Conservation (phyloP, 148 eudicot species). For the Heliosperma pusillum region DNA sequence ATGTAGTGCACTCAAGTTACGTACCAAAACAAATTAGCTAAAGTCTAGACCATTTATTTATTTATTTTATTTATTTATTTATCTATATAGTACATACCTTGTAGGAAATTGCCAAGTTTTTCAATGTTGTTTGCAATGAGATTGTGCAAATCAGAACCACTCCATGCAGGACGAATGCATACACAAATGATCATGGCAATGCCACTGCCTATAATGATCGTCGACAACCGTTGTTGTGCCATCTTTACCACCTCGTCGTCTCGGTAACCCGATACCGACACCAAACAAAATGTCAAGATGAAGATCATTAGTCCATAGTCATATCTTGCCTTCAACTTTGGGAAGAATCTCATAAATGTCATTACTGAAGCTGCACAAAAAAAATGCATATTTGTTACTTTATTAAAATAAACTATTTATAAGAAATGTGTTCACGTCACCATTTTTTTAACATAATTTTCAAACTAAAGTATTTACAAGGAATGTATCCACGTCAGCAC, state of each 20-base stretch:
- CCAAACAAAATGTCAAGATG: slow-evolving; percentile 61
- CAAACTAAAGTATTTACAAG: too few relatives aligned
- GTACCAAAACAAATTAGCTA: background rate
- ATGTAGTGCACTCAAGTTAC: background rate
- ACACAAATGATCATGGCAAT: slow-evolving; percentile 43
- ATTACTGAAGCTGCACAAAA: background rate
- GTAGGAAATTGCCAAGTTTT: slow-evolving; percentile 45
- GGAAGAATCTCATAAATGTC: slow-evolving; percentile 47
- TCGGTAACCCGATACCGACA: slow-evolving; percentile 58
- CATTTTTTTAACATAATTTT: too few relatives aligned
- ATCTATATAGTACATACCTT: slow-evolving; percentile 30
- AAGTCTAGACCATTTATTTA: background rate
- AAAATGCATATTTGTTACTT: too few relatives aligned
- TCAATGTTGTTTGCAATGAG: slow-evolving; percentile 44
- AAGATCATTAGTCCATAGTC: slow-evolving; percentile 70
- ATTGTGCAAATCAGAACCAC: slow-evolving; percentile 64
- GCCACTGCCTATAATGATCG: slow-evolving; percentile 48
- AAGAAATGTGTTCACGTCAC: too few relatives aligned
- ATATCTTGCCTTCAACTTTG: slow-evolving; percentile 54
- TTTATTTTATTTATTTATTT: too few relatives aligned
- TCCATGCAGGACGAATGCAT: slow-evolving; percentile 63
- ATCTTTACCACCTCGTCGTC: slow-evolving; percentile 41
- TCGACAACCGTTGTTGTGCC: slow-evolving; percentile 49
- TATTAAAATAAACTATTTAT: too few relatives aligned
- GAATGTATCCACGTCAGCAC: too few relatives aligned